These are phyloP conservation scores for Fusarium bulbicola DNA, from an alignment of 2,329 filamentous ascomycete species.

Conservation along the genomic window DNA sequence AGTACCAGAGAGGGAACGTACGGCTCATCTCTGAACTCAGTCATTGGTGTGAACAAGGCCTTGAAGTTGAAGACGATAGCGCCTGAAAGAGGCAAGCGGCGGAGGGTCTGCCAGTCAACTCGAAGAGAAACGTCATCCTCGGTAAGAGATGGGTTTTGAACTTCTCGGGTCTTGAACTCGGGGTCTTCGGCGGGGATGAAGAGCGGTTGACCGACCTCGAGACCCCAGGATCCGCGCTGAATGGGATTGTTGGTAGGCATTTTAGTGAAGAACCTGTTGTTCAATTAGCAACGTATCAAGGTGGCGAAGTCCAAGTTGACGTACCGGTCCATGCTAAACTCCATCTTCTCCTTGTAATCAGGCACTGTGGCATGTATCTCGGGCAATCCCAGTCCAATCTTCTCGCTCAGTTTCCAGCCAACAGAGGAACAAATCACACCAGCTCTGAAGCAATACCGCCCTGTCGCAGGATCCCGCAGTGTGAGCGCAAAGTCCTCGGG, in stretches of 20 bases:
- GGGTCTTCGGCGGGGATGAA: constrained; percentile 77
- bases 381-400: constrained; percentile 75
- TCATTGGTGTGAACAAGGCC: constrained; percentile 79
- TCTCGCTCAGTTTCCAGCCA: constrained; percentile 80
- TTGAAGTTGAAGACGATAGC: constrained; percentile 90
- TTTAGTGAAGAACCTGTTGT: constrained; percentile 77
- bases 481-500: constrained; percentile 87
- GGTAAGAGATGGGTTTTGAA: constrained; percentile 65
- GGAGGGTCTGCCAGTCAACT: constrained; percentile 89
- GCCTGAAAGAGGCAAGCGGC: constrained; percentile 78
- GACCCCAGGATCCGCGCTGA: constrained; percentile 84
- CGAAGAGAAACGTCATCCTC: constrained; percentile 72
- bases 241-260: constrained; percentile 79
- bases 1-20: constrained; percentile 74
- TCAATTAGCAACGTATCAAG: not conserved
- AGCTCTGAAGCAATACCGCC: constrained; percentile 77
- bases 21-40: constrained; percentile 75
- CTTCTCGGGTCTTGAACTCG: constrained; percentile 66
- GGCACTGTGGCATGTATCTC: constrained; percentile 80
- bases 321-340: constrained; percentile 84
- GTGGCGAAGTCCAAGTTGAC: constrained; percentile 18
- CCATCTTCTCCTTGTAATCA: constrained; percentile 88
- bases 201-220: constrained; percentile 79
- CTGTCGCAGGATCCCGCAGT: constrained; percentile 74
- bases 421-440: constrained; percentile 82